Percentiles rank a stretch among this genome's conserved stretches.
phyloP scores from a whole-genome alignment of 306 rosid genomes.

The Spatholobus suberectus region DNA sequence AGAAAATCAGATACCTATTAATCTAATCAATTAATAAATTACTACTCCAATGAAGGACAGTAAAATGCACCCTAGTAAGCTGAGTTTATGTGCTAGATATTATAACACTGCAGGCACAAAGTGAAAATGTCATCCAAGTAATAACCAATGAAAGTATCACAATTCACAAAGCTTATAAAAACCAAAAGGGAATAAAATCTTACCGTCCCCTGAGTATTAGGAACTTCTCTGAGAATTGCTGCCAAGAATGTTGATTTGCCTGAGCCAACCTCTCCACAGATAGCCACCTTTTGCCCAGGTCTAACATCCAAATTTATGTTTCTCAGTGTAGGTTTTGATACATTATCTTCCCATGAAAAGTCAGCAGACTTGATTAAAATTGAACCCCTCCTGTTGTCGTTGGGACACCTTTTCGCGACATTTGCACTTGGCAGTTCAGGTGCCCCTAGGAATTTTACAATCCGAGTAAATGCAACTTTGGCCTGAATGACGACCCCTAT shows the following conservation, averaged over 20 bases:
- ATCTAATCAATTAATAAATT: too few relatives aligned
- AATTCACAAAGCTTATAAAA: too few relatives aligned
- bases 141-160: too few relatives aligned
- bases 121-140: too few relatives aligned
- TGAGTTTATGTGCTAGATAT: too few relatives aligned
- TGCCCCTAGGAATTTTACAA: constrained; percentile 73
- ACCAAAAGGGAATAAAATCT: too few relatives aligned
- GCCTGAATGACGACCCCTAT: too few relatives aligned
- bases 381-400: constrained; percentile 43
- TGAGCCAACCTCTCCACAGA: constrained; percentile 95
- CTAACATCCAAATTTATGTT: constrained; percentile 63
- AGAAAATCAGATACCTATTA: too few relatives aligned
- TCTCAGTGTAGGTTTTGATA: constrained; percentile 61
- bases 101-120: too few relatives aligned
- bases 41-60: too few relatives aligned
- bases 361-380: constrained; percentile 61
- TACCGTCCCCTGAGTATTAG: constrained; percentile 66
- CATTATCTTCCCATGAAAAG: constrained; percentile 80
- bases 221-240: constrained; percentile 87
- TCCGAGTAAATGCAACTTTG: constrained; percentile 66
- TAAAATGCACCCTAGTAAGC: too few relatives aligned
- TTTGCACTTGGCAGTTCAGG: constrained; percentile 66
- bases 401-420: constrained; percentile 38
- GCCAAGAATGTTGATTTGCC: constrained; percentile 88
- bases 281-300: constrained; percentile 79